Evolutionary conservation across 2,329 filamentous ascomycete genomes (phyloP).

Genomic region (Lachnellula suecica): DNA sequence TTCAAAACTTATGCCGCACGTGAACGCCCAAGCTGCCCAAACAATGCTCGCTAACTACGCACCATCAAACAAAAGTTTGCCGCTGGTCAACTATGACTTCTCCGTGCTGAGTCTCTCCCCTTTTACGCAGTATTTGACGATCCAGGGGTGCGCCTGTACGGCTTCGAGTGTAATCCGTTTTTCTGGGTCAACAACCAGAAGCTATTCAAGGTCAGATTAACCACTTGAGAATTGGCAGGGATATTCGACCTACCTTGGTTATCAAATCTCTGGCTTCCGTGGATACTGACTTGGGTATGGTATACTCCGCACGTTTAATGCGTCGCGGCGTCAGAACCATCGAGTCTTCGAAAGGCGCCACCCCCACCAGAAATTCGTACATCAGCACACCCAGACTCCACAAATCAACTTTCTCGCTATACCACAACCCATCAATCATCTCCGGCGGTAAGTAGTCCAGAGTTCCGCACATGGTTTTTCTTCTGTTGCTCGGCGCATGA

Average conservation of each 20-base stretch:
- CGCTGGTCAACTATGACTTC: too few species aligned
- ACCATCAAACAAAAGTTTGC: too few species aligned
- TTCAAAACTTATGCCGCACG: too few species aligned
- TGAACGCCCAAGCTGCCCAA: too few species aligned
- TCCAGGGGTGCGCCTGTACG: constrained; percentile 87
- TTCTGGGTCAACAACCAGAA: constrained; percentile 85
- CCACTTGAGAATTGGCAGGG: neutral
- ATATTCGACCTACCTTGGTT: constrained; percentile 62
- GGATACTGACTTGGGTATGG: constrained; percentile 82
- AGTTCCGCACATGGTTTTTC: constrained; percentile 91
- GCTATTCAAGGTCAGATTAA: constrained; percentile 43
- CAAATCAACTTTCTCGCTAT: constrained; percentile 89
- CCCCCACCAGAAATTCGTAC: constrained; percentile 90
- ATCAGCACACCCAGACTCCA: constrained; percentile 94
- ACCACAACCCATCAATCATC: constrained; percentile 82
- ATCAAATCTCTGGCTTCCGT: constrained; percentile 86
- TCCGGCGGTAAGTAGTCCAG: constrained; percentile 95
- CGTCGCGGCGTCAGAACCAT: constrained; percentile 86
- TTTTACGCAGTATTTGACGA: constrained; percentile 94
- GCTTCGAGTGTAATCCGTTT: constrained; percentile 86
- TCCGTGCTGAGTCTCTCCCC: too few species aligned
- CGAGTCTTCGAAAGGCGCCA: constrained; percentile 92
- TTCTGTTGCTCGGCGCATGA: constrained; percentile 86
- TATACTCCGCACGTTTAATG: constrained; percentile 85
- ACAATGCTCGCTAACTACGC: too few species aligned